A percentile compares a stretch with the other conserved stretches of the same genome.
phyloP scores from a whole-genome alignment of 495 filamentous ascomycete species.

The Penicillium dipodomyicola region DNA sequence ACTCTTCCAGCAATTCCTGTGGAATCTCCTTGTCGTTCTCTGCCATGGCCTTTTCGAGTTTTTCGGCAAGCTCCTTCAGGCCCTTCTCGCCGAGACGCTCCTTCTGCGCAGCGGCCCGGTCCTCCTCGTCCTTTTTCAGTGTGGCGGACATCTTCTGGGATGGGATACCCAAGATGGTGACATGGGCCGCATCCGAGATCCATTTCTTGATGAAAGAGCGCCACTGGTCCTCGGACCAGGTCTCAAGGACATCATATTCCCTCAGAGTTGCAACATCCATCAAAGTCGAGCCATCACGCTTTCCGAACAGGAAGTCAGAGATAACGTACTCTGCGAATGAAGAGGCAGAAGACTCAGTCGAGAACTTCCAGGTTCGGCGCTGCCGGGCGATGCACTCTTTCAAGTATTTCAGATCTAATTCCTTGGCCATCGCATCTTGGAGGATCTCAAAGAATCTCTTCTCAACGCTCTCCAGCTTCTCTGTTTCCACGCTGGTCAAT shows the following conservation, averaged over 20 bases:
- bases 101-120: slow-evolving; percentile 54
- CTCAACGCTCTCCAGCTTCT: slow-evolving; percentile 79
- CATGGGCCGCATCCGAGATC: slow-evolving; percentile 80
- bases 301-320: slow-evolving; percentile 86
- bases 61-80: slow-evolving; percentile 67
- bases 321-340: slow-evolving; percentile 81
- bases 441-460: slow-evolving; percentile 80
- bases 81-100: slow-evolving; percentile 62
- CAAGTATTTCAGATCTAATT: slow-evolving; percentile 85
- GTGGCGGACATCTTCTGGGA: slow-evolving; percentile 67
- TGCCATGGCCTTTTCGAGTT: slow-evolving; percentile 73
- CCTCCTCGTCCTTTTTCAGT: slow-evolving; percentile 68
- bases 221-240: slow-evolving; percentile 84
- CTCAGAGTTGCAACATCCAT: slow-evolving; percentile 62
- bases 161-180: slow-evolving; percentile 84
- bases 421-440: slow-evolving; percentile 71
- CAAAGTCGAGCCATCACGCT: slow-evolving; percentile 77
- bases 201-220: slow-evolving; percentile 74
- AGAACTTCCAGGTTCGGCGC: slow-evolving; percentile 71
- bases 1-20: slow-evolving; percentile 69
- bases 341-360: slow-evolving; percentile 69
- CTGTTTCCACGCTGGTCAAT: slow-evolving; percentile 79
- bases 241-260: slow-evolving; percentile 73
- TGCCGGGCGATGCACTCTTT: slow-evolving; percentile 79
- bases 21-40: slow-evolving; percentile 82